Conservation (phyloP, 805 yeast genomes). For the Ogataea ramenticola region DNA sequence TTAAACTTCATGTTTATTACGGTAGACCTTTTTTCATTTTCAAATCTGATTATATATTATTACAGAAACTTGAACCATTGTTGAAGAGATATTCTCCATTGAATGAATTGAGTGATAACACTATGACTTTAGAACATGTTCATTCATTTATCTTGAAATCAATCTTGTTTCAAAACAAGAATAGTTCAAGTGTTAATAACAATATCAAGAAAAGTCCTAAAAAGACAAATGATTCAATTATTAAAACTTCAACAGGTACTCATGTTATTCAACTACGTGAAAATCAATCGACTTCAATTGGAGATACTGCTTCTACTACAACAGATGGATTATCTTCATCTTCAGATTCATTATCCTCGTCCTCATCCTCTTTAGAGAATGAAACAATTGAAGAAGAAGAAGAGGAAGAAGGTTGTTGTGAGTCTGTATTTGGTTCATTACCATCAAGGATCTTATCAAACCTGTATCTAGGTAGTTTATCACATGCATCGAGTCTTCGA, state of each 20-base stretch:
- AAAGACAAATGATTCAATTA: not conserved
- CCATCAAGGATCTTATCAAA: slow-evolving; percentile 84
- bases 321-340: not conserved
- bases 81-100: slow-evolving; percentile 55
- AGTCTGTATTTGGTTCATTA: slow-evolving; percentile 47
- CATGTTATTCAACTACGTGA: slow-evolving; percentile 22
- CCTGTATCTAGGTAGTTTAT: slow-evolving; percentile 75
- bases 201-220: too few relatives aligned
- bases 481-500: slow-evolving; percentile 69
- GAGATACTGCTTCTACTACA: too few relatives aligned
- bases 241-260: slow-evolving; percentile 20
- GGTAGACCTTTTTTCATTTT: slow-evolving; percentile 83
- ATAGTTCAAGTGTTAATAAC: too few relatives aligned
- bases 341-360: not conserved
- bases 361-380: not conserved
- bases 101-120: not conserved
- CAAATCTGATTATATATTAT: slow-evolving; percentile 61
- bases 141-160: slow-evolving; percentile 13
- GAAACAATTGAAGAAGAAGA: not conserved
- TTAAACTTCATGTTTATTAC: slow-evolving; percentile 52
- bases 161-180: slow-evolving; percentile 13
- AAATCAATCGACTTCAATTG: not conserved
- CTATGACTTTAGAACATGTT: slow-evolving; percentile 1
- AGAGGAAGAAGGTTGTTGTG: slow-evolving; percentile 23
- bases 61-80: slow-evolving; percentile 58